phyloP scores from a whole-genome alignment of 805 yeast genomes.

The Candida fluviatilis region DNA sequence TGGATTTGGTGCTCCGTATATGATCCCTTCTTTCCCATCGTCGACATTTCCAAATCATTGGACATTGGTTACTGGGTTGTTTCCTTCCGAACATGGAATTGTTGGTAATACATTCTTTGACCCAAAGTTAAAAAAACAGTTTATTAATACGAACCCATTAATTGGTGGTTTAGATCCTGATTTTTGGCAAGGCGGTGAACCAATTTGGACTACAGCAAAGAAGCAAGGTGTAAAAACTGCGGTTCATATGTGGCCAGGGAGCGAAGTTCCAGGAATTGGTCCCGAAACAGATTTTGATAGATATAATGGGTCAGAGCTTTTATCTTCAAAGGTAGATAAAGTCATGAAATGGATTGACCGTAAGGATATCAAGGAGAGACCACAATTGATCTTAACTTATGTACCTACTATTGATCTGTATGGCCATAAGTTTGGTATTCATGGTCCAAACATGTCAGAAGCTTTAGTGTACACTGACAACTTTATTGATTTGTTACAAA shows the following conservation, averaged over 20 bases:
- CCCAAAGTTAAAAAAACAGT: conserved; percentile 48
- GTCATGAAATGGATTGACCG: conserved; percentile 66
- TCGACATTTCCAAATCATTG: conserved; percentile 91
- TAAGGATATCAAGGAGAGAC: conserved; percentile 47
- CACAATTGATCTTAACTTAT: conserved; percentile 72
- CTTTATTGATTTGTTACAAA: conserved; percentile 48
- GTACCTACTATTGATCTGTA: conserved; percentile 79
- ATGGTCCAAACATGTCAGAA: conserved; percentile 51
- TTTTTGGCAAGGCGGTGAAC: conserved; percentile 86
- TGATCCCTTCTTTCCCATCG: conserved; percentile 85
- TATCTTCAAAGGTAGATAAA: conserved; percentile 53
- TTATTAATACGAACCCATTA: conserved; percentile 57
- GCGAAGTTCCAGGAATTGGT: conserved; percentile 61
- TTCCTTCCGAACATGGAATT: conserved; percentile 83
- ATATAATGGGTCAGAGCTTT: conserved; percentile 60
- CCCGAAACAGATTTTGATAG: conserved; percentile 55
- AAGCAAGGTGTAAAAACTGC: conserved; percentile 60
- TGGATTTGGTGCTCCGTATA: conserved; percentile 68
- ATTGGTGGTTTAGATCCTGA: conserved; percentile 47
- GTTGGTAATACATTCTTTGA: conserved; percentile 81
- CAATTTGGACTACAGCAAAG: conserved; percentile 78
- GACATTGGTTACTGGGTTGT: conserved; percentile 82
- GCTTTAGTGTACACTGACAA: conserved; percentile 64
- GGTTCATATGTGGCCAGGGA: conserved; percentile 97
- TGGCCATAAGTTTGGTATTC: conserved; percentile 71